Conservation (phyloP, 345 rosid genomes). For the Eucalyptus rudis region DNA sequence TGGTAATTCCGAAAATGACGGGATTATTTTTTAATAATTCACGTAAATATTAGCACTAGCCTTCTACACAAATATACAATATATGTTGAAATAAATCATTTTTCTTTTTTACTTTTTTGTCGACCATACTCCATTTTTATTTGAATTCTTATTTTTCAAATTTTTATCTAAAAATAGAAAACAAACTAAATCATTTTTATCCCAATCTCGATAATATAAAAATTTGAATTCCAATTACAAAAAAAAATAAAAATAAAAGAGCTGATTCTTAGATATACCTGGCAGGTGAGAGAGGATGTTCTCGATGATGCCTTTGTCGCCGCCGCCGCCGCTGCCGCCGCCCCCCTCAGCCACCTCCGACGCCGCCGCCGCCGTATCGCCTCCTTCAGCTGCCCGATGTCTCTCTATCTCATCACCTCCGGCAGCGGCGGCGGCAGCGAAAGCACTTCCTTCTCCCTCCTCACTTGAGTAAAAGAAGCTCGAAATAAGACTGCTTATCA, state of each 20-base stretch:
- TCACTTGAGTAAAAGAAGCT: constrained; percentile 4
- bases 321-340: constrained; percentile 6
- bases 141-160: fast-evolving
- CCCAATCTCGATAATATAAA: fast-evolving
- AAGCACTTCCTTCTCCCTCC: neutral
- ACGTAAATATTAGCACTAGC: neutral
- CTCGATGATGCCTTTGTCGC: constrained; percentile 23
- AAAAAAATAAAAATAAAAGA: neutral
- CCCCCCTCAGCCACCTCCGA: neutral
- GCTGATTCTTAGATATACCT: constrained; percentile 6
- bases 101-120: too few species aligned
- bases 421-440: neutral
- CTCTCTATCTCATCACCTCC: neutral
- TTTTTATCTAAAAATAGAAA: fast-evolving
- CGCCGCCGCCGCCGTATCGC: neutral
- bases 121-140: fast-evolving
- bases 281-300: constrained; percentile 56
- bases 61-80: neutral
- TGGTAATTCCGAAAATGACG: neutral
- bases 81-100: neutral
- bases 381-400: neutral
- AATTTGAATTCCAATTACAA: fast-evolving
- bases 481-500: constrained; percentile 2
- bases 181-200: fast-evolving
- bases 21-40: too few species aligned